Conservation (phyloP, 805 yeast species). For the Candida ovalis region DNA sequence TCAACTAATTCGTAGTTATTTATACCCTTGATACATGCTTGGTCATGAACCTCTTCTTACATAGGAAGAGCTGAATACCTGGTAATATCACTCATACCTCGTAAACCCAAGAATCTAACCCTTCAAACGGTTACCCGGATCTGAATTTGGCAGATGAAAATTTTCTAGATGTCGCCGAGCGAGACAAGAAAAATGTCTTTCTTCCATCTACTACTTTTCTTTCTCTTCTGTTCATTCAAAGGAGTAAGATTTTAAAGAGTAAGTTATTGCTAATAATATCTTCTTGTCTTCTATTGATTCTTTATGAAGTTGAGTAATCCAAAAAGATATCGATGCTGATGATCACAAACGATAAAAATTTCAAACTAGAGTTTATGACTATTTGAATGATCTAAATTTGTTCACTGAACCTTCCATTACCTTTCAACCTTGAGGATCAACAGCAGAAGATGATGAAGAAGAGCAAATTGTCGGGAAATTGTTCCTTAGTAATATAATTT, state of each 20-base stretch:
- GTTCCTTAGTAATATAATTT: no score
- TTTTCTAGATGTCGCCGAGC: no score
- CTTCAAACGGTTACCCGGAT: no score
- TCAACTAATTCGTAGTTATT: no score
- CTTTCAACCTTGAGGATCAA: not conserved
- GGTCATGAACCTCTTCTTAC: no score
- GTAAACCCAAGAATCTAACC: no score
- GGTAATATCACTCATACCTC: no score
- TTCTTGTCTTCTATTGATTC: not conserved
- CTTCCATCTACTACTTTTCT: not conserved
- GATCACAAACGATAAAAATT: slow-evolving; percentile 41
- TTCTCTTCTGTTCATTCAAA: no score
- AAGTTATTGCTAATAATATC: not conserved
- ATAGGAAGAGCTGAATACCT: no score
- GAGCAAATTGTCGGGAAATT: not conserved
- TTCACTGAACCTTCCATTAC: slow-evolving; percentile 26
- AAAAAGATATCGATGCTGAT: slow-evolving; percentile 30
- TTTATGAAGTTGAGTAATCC: not conserved
- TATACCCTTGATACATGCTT: no score
- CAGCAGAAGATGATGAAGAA: not conserved
- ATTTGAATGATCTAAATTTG: slow-evolving; percentile 46
- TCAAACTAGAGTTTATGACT: slow-evolving; percentile 71
- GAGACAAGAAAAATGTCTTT: not conserved
- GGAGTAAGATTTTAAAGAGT: not conserved
- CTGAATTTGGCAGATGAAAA: no score